phyloP scores from a whole-genome alignment of 768 basidiomycete species.

The Dentipellis fragilis region DNA sequence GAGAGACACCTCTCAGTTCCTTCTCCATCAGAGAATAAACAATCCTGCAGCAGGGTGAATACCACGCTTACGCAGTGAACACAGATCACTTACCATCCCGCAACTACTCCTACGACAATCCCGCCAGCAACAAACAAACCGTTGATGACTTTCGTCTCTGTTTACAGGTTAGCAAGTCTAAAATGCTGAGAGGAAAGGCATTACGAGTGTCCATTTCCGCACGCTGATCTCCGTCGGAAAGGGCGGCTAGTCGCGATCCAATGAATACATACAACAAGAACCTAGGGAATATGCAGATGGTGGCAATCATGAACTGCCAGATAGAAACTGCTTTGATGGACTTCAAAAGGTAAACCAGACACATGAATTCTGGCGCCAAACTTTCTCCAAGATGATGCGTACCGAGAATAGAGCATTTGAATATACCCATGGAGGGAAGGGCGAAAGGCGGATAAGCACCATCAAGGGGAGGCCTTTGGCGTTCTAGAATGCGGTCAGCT shows the following conservation, averaged over 20 bases:
- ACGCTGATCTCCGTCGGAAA: slow-evolving; percentile 71
- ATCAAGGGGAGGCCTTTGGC: slow-evolving; percentile 76
- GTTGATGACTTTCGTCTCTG: slow-evolving; percentile 62
- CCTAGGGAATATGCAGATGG: slow-evolving; percentile 61
- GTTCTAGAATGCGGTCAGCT: slow-evolving; percentile 26
- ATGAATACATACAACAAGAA: slow-evolving; percentile 67
- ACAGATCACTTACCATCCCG: slow-evolving; percentile 50
- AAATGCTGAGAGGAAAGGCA: slow-evolving; percentile 8
- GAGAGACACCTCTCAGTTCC: slow-evolving; percentile 36
- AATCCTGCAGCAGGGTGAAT: slow-evolving; percentile 32
- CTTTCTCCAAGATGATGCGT: slow-evolving; percentile 19
- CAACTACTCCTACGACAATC: slow-evolving; percentile 42
- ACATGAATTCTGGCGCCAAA: neutral
- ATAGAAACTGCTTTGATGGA: slow-evolving; percentile 67
- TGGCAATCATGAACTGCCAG: slow-evolving; percentile 71
- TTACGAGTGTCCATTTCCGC: slow-evolving; percentile 67
- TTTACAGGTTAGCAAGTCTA: neutral
- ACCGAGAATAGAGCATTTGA: slow-evolving; percentile 75
- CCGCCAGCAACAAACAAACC: slow-evolving; percentile 47
- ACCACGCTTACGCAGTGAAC: neutral
- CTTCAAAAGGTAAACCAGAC: slow-evolving; percentile 20
- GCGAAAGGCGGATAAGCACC: slow-evolving; percentile 69
- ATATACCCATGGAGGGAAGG: slow-evolving; percentile 84
- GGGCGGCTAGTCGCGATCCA: slow-evolving; percentile 60
- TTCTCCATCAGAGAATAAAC: slow-evolving; percentile 57